Conservation (phyloP, 305 asterid genomes). For the Plantago lanceolata region DNA sequence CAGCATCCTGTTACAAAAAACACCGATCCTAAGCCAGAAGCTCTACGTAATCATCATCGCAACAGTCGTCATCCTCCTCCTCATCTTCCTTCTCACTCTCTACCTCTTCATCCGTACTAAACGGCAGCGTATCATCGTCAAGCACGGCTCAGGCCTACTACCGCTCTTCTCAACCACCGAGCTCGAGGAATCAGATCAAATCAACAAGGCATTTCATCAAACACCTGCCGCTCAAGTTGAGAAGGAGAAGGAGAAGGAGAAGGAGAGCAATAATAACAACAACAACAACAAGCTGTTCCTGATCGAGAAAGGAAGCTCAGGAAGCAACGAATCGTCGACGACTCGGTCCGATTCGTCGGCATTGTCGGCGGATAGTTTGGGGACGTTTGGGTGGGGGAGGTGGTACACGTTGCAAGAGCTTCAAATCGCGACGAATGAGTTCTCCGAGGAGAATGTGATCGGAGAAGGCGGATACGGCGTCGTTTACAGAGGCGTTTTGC, state of each 20-base stretch:
- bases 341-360: slow-evolving; percentile 52
- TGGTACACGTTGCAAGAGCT: slow-evolving; percentile 62
- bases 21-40: slow-evolving; percentile 54
- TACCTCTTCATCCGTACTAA: slow-evolving; percentile 35
- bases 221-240: slow-evolving; percentile 25
- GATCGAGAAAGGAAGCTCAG: slow-evolving; percentile 39
- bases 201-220: slow-evolving; percentile 16
- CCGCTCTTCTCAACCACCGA: slow-evolving; percentile 39
- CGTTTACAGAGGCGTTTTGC: slow-evolving; percentile 54
- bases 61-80: slow-evolving; percentile 26
- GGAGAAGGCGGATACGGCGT: slow-evolving; percentile 78
- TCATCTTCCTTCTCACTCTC: slow-evolving; percentile 28
- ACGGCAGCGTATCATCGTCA: slow-evolving; percentile 29
- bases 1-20: slow-evolving; percentile 35
- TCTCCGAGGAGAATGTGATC: slow-evolving; percentile 50
- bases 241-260: slow-evolving; percentile 29
- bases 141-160: slow-evolving; percentile 36
- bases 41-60: slow-evolving; percentile 41
- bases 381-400: slow-evolving; percentile 60
- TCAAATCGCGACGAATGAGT: slow-evolving; percentile 49
- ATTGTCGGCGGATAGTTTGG: slow-evolving; percentile 36
- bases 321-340: slow-evolving; percentile 54
- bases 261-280: slow-evolving; percentile 24
- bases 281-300: slow-evolving; percentile 4
- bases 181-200: slow-evolving; percentile 28